These are phyloP conservation scores for Apiotrichum sp. DNA, from an alignment of 1,284 basidiomycete genomes.

Conservation along the genomic window DNA sequence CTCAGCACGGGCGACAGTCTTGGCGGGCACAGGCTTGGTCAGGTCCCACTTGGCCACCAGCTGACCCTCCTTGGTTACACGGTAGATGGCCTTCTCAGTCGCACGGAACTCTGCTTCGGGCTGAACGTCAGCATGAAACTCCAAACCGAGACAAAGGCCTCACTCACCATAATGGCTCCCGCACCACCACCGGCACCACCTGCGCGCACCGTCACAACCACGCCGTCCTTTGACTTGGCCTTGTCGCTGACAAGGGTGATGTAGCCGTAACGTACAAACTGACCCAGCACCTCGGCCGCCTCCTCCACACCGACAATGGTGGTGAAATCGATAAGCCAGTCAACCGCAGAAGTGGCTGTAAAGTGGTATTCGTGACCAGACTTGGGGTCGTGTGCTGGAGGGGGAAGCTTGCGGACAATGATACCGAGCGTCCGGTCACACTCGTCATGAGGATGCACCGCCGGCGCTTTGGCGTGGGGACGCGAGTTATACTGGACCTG, in stretches of 20 bases:
- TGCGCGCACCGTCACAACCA: slow-evolving; percentile 67
- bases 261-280: slow-evolving; percentile 92
- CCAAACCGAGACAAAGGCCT: neutral
- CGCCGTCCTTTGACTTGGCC: slow-evolving; percentile 73
- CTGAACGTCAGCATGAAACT: slow-evolving; percentile 44
- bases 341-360: slow-evolving; percentile 74
- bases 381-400: slow-evolving; percentile 15
- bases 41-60: slow-evolving; percentile 74
- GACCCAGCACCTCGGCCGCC: slow-evolving; percentile 92
- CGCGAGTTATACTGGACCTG: slow-evolving; percentile 41
- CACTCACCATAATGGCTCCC: slow-evolving; percentile 38
- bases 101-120: slow-evolving; percentile 91
- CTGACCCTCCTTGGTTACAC: slow-evolving; percentile 83
- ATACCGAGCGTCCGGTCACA: slow-evolving; percentile 51
- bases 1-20: slow-evolving; percentile 11
- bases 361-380: slow-evolving; percentile 64
- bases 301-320: slow-evolving; percentile 94
- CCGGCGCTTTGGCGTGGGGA: slow-evolving; percentile 30
- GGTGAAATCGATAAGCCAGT: slow-evolving; percentile 97
- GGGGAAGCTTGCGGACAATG: slow-evolving; percentile 26
- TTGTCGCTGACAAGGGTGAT: slow-evolving; percentile 65
- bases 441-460: slow-evolving; percentile 27
- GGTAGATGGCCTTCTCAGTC: slow-evolving; percentile 89
- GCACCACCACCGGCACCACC: slow-evolving; percentile 40
- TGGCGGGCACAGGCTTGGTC: slow-evolving; percentile 8